phyloP scores from a whole-genome alignment of 2,329 filamentous ascomycete species.

The Colletotrichum incanum region DNA sequence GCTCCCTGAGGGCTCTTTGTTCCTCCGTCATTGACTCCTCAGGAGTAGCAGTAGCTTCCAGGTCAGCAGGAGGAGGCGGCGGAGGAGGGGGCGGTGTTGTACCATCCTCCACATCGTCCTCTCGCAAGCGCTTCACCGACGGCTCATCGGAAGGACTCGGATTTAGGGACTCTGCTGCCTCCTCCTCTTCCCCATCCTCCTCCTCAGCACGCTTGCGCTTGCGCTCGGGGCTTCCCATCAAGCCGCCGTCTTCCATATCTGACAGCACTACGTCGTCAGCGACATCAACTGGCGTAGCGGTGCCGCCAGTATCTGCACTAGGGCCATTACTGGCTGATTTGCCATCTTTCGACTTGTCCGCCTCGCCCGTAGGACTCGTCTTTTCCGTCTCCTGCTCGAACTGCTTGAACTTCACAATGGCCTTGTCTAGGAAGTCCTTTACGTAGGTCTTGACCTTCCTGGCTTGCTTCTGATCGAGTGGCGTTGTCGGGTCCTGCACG shows the following conservation, averaged over 20 bases:
- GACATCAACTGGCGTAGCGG: constrained; percentile 49
- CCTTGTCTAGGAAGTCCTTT: constrained; percentile 86
- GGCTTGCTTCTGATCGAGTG: constrained; percentile 82
- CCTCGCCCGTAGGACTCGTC: constrained; percentile 57
- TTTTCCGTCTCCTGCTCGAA: constrained; percentile 79
- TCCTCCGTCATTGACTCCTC: constrained; percentile 58
- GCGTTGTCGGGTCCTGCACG: constrained; percentile 83
- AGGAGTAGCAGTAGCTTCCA: constrained; percentile 50
- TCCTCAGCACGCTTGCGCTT: constrained; percentile 77
- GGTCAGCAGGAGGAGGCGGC: constrained; percentile 56
- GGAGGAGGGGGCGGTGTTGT: constrained; percentile 66
- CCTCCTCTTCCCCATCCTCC: constrained; percentile 62
- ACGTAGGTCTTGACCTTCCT: constrained; percentile 88
- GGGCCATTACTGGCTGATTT: constrained; percentile 19
- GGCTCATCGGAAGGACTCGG: constrained; percentile 70
- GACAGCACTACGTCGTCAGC: constrained; percentile 58
- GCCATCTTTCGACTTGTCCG: constrained; percentile 43
- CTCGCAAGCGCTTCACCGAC: constrained; percentile 67
- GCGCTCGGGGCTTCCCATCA: constrained; percentile 65
- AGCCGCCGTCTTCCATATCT: constrained; percentile 62
- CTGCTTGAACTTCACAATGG: constrained; percentile 80
- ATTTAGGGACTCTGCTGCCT: constrained; percentile 59
- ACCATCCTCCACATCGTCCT: constrained; percentile 57
- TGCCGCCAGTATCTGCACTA: constrained; percentile 43
- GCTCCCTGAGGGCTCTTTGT: constrained; percentile 62